phyloP scores from a whole-genome alignment of 1,139 yeast genomes.

The Magnusiomyces ingens region DNA sequence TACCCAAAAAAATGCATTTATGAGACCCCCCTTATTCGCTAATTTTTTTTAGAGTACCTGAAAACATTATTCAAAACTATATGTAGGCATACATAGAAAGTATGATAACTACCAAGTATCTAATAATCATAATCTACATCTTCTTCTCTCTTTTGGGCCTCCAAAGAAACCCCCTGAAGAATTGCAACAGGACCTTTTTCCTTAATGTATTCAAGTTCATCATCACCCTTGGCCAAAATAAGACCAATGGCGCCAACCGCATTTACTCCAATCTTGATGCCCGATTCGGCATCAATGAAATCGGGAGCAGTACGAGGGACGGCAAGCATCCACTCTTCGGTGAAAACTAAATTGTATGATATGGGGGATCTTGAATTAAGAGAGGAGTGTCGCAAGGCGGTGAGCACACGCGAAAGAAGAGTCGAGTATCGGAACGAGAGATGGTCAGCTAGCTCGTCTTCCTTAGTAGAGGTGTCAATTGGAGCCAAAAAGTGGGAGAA shows the following conservation, averaged over 20 bases:
- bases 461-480: conserved; percentile 36
- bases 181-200: conserved; percentile 34
- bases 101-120: background rate
- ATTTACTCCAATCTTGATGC: conserved; percentile 51
- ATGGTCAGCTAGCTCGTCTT: conserved; percentile 44
- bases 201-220: conserved; percentile 32
- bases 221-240: conserved; percentile 64
- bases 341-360: conserved; percentile 76
- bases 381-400: conserved; percentile 42
- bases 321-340: conserved; percentile 73
- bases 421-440: conserved; percentile 62
- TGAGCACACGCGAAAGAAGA: conserved; percentile 62
- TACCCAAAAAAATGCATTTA: no score
- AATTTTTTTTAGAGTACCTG: no score
- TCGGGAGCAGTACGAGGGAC: conserved; percentile 59
- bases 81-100: no score
- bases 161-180: conserved; percentile 58
- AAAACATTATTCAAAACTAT: no score
- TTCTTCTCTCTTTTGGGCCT: conserved; percentile 34
- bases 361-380: conserved; percentile 23
- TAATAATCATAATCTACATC: conserved; percentile 26
- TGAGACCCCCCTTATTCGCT: no score
- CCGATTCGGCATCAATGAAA: conserved; percentile 28
- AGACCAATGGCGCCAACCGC: conserved; percentile 78
- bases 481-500: conserved; percentile 79